Conservation (phyloP, 495 filamentous ascomycete species). For the Entonaema liquescens region DNA sequence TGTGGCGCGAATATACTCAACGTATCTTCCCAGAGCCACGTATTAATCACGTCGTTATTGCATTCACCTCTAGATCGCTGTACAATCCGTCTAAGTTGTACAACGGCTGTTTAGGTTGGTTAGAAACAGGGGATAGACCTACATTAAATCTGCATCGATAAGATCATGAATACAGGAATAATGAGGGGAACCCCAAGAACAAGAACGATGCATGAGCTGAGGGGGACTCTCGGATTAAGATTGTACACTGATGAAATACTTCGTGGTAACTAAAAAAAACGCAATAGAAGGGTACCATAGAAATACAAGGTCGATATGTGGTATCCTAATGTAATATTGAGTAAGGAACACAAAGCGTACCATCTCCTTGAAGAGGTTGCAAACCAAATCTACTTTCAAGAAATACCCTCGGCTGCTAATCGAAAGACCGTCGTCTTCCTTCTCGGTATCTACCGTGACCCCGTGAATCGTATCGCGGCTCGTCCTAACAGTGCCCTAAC, state of each 20-base stretch:
- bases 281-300: not conserved
- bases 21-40: no score
- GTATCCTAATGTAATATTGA: conserved; percentile 4
- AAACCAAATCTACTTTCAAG: conserved; percentile 20
- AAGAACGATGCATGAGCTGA: not conserved
- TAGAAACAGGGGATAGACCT: no score
- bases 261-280: not conserved
- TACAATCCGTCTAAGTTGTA: no score
- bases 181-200: not conserved
- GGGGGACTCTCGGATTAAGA: not conserved
- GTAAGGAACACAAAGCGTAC: not conserved
- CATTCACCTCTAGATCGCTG: no score
- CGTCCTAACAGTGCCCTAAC: conserved; percentile 10
- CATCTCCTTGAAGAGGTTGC: not conserved
- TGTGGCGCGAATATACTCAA: no score
- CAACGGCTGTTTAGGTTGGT: no score
- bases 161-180: not conserved
- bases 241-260: not conserved
- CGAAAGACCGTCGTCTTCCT: conserved; percentile 22
- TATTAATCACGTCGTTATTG: no score
- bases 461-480: conserved; percentile 19
- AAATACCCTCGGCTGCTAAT: conserved; percentile 16
- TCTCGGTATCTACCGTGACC: conserved; percentile 28
- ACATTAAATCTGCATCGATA: not conserved
- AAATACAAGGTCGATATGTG: not conserved